Percentiles rank a stretch among this genome's conserved stretches.
Conservation (phyloP, 345 rosid genomes). For the Viola odorata region DNA sequence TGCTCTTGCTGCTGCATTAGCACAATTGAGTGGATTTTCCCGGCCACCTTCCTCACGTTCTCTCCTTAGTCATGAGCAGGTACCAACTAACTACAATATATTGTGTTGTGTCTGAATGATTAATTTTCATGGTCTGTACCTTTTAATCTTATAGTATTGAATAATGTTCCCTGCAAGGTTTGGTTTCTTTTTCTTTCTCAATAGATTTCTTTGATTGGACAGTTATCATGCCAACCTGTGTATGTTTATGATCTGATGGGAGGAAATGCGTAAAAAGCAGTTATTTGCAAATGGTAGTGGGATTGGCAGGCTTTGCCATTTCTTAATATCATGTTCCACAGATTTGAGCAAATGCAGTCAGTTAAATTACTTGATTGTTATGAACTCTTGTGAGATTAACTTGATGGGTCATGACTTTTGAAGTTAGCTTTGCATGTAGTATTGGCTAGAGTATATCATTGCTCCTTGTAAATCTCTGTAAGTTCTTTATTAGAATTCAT, state of each 20-base stretch:
- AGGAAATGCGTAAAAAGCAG: no score
- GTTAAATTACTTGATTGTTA: background rate
- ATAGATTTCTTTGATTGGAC: no score
- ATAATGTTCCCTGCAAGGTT: conserved; percentile 1
- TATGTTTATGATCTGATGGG: no score
- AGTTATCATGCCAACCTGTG: no score
- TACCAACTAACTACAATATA: conserved; percentile 16
- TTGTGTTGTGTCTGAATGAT: background rate
- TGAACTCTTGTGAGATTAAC: background rate
- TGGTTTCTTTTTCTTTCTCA: background rate
- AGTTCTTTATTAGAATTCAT: background rate
- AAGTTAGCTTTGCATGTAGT: background rate
- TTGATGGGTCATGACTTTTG: background rate
- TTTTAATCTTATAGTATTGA: background rate
- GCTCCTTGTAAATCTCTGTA: background rate
- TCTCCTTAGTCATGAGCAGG: conserved; percentile 92
- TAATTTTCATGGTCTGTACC: background rate
- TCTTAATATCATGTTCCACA: background rate
- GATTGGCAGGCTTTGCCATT: no score
- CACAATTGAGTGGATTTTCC: conserved; percentile 88
- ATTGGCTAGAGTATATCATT: background rate
- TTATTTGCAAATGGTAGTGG: no score
- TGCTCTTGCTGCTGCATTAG: conserved; percentile 95
- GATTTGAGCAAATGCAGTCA: background rate
- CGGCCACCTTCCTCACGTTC: conserved; percentile 89